These are phyloP conservation scores for Sporobolus alterniflorus DNA, from an alignment of 202 grass and related monocot species.

Conservation along the genomic window DNA sequence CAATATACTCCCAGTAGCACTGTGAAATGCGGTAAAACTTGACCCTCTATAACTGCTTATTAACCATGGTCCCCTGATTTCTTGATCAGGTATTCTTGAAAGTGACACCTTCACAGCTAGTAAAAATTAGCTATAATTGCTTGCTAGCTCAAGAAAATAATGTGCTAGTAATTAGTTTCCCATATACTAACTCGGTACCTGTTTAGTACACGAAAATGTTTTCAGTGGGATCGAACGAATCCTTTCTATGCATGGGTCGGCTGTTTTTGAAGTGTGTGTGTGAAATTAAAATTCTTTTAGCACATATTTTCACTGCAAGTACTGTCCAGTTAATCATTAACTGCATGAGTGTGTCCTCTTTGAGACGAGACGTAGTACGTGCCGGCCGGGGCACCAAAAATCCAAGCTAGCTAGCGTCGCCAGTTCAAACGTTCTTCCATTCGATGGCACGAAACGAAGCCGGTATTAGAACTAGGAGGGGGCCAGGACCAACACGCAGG, in stretches of 20 bases:
- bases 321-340: background rate
- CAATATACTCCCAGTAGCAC: too few species aligned
- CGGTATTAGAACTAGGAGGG: background rate
- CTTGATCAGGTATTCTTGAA: background rate
- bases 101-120: background rate
- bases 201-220: background rate
- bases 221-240: background rate
- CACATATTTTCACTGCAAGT: too few species aligned
- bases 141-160: too few species aligned
- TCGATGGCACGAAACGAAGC: background rate
- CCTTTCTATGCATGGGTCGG: background rate
- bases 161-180: too few species aligned
- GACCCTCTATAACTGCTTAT: too few species aligned
- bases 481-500: background rate
- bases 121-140: too few species aligned
- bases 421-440: background rate
- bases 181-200: too few species aligned
- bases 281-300: too few species aligned
- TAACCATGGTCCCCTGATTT: too few species aligned
- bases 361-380: background rate
- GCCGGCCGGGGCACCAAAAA: background rate
- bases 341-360: slow-evolving; percentile 15
- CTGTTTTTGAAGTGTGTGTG: background rate
- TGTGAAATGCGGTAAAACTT: too few species aligned
- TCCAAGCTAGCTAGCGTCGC: background rate